Evolutionary conservation across 2,329 filamentous ascomycete species (phyloP), one percentile per base, ranked within the genome.

Genomic region (Geosmithia morbida): DNA sequence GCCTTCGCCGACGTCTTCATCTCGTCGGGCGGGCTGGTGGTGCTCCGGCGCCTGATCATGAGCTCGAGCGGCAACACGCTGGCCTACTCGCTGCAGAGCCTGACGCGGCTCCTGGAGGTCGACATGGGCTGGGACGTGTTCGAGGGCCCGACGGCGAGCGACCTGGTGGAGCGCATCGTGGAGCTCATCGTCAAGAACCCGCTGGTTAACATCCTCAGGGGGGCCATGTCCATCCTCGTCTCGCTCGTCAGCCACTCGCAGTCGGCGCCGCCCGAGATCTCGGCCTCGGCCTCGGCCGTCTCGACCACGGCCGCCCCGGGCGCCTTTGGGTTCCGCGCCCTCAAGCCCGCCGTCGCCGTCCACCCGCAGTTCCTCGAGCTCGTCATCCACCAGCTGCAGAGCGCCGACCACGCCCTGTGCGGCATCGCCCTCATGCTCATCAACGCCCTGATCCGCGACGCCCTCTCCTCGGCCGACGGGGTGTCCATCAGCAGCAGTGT

Each of bases 81-180:
- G 59, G 92, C 92, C 51, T 98, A 98, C 67, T 87, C 89, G 51
- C 72, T 98, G 50, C 90, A 94, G 54, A 92, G 87, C 57, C 75
- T 97, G 56, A 86, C 83, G 49, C 79, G 88, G 48, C 68, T 98
- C 50, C 72, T 98, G 51, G 92, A 98, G 66, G 85, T 97, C 40
- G 92, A 97, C 66, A 95, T 96, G 77, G 92, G 92, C 50, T 98
- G 92, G 92, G 89, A 97, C 53, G 79, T 85, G 51, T 85, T 89
- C 57, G 81, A 85, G 57, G 71, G 74, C 2, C 65, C 74, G 17
- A 68, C 70, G 6, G 69, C 77, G 16, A 73, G 79, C 49, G 83
- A 87, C 56, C 69, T 90, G 46, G 79, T 83, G 41, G 79, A 83
- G 64, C 70, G 78, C 70, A 80, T 95, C 51, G 89, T 97, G 56